Evolutionary conservation across 2,329 filamentous ascomycete species (phyloP).

Genomic region (Colletotrichum paranaense): DNA sequence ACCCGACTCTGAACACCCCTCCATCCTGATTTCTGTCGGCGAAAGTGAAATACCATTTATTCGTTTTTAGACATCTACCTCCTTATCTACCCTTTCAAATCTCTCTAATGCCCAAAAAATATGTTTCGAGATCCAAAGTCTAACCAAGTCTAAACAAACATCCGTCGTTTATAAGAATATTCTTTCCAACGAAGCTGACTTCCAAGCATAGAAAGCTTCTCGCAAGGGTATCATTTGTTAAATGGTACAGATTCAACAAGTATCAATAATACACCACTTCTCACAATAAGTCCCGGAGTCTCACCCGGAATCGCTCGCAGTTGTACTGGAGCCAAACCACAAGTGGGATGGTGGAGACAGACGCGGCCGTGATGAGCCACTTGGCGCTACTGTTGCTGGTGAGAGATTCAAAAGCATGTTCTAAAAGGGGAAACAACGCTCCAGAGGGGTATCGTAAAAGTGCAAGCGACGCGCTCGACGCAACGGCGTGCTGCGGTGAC

Average conservation of each 20-base stretch:
- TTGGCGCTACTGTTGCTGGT: conserved; percentile 25
- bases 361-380: conserved; percentile 16
- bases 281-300: conserved; percentile 2
- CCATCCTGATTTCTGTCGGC: background rate
- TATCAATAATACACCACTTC: background rate
- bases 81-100: background rate
- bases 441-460: conserved; percentile 22
- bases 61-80: background rate
- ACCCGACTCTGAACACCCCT: too few relatives aligned
- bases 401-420: conserved; percentile 9
- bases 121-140: background rate
- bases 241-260: background rate
- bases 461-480: conserved; percentile 17
- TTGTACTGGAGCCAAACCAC: conserved; percentile 20
- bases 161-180: too few relatives aligned
- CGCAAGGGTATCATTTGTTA: background rate
- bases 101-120: background rate
- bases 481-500: conserved; percentile 19
- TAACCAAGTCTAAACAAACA: too few relatives aligned
- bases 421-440: conserved; percentile 9
- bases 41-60: background rate
- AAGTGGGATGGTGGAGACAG: background rate
- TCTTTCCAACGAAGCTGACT: background rate
- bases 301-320: background rate
- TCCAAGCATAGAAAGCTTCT: background rate